Conservation (phyloP, 306 rosid species). For the Senna tora region DNA sequence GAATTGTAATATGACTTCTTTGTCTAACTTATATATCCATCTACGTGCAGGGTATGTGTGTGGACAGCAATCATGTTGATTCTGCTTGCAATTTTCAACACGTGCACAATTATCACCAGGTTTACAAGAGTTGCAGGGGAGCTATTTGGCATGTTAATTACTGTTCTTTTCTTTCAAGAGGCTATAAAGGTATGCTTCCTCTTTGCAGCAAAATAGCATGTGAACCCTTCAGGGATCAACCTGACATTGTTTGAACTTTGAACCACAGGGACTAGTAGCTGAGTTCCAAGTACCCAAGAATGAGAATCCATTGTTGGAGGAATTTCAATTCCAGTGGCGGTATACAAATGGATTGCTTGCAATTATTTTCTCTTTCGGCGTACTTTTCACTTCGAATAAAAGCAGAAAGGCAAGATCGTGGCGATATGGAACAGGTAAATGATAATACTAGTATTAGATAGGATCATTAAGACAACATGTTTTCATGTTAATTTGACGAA, state of each 20-base stretch:
- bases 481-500: neutral
- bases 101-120: conserved; percentile 18
- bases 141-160: conserved; percentile 24
- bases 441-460: neutral
- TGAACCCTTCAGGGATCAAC: neutral
- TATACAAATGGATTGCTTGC: conserved; percentile 11
- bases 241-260: neutral
- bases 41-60: conserved; percentile 21
- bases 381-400: neutral
- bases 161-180: conserved; percentile 19
- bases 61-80: conserved; percentile 22
- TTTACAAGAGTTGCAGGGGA: conserved; percentile 25
- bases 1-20: neutral
- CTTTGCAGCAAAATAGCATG: neutral
- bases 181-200: conserved; percentile 14
- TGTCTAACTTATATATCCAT: conserved; percentile 1
- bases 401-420: conserved; percentile 21
- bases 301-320: neutral
- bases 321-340: conserved; percentile 22
- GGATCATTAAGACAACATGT: neutral
- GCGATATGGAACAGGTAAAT: conserved; percentile 24
- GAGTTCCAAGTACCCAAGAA: conserved; percentile 12
- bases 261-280: conserved; percentile 3
- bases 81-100: conserved; percentile 24
- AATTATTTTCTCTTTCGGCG: conserved; percentile 20